Percentiles rank a stretch among this genome's conserved stretches.
These are phyloP conservation scores for Polyporus tsugae DNA, from an alignment of 1,284 basidiomycete genomes.

Conservation along the genomic window DNA sequence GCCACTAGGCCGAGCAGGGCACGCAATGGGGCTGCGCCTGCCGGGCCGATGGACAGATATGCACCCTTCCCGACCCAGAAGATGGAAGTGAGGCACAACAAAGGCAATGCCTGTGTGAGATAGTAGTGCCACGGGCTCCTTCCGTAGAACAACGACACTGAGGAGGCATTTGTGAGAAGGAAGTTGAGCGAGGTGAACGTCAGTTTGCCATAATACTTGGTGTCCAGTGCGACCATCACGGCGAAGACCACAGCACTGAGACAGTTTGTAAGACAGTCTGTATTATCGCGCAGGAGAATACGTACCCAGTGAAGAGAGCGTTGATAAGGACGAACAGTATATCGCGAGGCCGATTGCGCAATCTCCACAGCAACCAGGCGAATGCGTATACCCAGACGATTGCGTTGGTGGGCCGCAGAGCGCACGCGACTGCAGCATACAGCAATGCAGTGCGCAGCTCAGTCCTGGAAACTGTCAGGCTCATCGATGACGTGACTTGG, in stretches of 20 bases:
- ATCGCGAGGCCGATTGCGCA: constrained; percentile 45
- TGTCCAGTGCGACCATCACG: constrained; percentile 64
- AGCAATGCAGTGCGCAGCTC: constrained; percentile 49
- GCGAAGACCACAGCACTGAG: constrained; percentile 49
- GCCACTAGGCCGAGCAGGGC: constrained; percentile 61
- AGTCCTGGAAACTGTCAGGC: constrained; percentile 32
- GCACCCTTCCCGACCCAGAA: constrained; percentile 76
- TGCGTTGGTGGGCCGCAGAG: constrained; percentile 87
- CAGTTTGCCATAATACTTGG: constrained; percentile 69
- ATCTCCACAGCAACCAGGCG: constrained; percentile 57
- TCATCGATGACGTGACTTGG: not conserved
- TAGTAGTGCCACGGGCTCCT: constrained; percentile 90
- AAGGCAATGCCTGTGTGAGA: constrained; percentile 85
- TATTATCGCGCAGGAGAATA: constrained; percentile 9
- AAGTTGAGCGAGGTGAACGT: constrained; percentile 89
- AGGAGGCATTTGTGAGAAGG: constrained; percentile 79
- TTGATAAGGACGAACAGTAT: constrained; percentile 49
- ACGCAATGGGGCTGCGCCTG: constrained; percentile 41
- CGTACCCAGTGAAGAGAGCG: constrained; percentile 53
- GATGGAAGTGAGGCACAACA: constrained; percentile 77
- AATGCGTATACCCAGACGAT: constrained; percentile 86
- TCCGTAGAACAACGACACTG: constrained; percentile 96
- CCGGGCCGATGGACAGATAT: constrained; percentile 46
- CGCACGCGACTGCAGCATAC: constrained; percentile 81
- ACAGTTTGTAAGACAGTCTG: not conserved